These are phyloP conservation scores for Mortierella sp. DNA, from an alignment of 371 early-diverging fungal species.

Conservation along the genomic window DNA sequence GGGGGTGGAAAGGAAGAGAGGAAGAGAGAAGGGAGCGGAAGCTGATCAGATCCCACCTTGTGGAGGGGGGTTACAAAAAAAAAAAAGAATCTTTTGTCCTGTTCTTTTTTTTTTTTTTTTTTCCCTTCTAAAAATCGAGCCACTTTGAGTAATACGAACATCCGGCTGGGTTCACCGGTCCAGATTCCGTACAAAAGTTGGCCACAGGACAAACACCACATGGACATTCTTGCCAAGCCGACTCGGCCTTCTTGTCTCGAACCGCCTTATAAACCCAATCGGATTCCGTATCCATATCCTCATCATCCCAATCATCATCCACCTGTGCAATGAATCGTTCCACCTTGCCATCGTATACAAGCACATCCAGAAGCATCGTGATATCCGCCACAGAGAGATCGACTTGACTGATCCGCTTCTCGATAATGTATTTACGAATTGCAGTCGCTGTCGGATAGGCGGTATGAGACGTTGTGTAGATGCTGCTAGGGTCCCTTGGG, in stretches of 20 bases:
- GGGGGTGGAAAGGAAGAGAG: not conserved
- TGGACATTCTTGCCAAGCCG: conserved; percentile 81
- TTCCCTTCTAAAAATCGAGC: conserved; percentile 59
- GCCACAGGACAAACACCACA: conserved; percentile 88
- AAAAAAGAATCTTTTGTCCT: not conserved
- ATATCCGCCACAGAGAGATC: conserved; percentile 83
- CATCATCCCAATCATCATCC: conserved; percentile 65
- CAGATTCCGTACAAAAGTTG: conserved; percentile 75
- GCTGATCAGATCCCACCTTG: too few species aligned
- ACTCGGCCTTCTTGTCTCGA: conserved; percentile 55
- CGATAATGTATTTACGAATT: conserved; percentile 76
- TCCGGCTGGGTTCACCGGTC: conserved; percentile 79
- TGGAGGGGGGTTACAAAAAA: too few species aligned
- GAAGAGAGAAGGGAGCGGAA: not conserved
- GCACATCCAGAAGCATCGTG: conserved; percentile 81
- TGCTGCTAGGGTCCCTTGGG: conserved; percentile 67
- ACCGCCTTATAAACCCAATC: conserved; percentile 86
- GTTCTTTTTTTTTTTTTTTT: not conserved
- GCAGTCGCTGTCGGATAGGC: conserved; percentile 80
- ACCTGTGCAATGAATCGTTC: conserved; percentile 70
- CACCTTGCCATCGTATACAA: conserved; percentile 92
- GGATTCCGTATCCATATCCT: conserved; percentile 42
- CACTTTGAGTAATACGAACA: conserved; percentile 85
- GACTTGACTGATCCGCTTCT: conserved; percentile 78
- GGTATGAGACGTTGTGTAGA: conserved; percentile 65